These are phyloP conservation scores for Pseudocercospora pini-densiflorae DNA, from an alignment of 2,329 filamentous ascomycete species.

Conservation along the genomic window DNA sequence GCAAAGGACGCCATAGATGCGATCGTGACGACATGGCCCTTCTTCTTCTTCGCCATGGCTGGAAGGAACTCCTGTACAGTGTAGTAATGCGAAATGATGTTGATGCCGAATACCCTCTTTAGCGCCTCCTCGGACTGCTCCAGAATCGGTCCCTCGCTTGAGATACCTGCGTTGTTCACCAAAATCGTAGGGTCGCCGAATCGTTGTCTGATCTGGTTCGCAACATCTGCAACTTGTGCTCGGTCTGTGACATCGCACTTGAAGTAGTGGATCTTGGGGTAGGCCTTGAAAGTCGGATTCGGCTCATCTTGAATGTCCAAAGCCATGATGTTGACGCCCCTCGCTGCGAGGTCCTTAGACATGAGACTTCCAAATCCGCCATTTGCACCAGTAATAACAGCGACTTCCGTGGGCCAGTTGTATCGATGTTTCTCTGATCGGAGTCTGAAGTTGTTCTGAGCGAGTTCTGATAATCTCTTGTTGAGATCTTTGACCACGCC, in stretches of 20 bases:
- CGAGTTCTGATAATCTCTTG: constrained; percentile 34
- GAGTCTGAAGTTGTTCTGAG: constrained; percentile 45
- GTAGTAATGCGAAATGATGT: constrained; percentile 57
- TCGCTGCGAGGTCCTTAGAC: constrained; percentile 40
- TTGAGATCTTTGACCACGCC: constrained; percentile 39
- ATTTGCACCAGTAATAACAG: constrained; percentile 42
- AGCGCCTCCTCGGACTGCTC: constrained; percentile 50
- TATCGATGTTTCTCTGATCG: constrained; percentile 42
- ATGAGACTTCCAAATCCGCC: constrained; percentile 46
- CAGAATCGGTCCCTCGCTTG: constrained; percentile 52
- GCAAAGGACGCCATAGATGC: constrained; percentile 59
- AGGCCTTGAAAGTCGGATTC: constrained; percentile 39
- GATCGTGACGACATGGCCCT: constrained; percentile 62
- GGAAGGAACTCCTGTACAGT: constrained; percentile 59
- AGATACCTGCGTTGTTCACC: constrained; percentile 58
- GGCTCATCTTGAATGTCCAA: constrained; percentile 44
- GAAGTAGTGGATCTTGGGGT: constrained; percentile 43
- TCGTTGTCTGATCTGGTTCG: constrained; percentile 44
- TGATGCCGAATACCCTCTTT: constrained; percentile 57
- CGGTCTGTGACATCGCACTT: constrained; percentile 56
- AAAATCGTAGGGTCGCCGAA: constrained; percentile 53
- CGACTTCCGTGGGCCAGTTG: constrained; percentile 44
- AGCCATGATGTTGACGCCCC: constrained; percentile 45
- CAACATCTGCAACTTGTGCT: constrained; percentile 50
- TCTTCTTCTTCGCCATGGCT: constrained; percentile 54